Conservation (phyloP, 1,139 yeast species). For the Cylindricascospora bacillispora region DNA sequence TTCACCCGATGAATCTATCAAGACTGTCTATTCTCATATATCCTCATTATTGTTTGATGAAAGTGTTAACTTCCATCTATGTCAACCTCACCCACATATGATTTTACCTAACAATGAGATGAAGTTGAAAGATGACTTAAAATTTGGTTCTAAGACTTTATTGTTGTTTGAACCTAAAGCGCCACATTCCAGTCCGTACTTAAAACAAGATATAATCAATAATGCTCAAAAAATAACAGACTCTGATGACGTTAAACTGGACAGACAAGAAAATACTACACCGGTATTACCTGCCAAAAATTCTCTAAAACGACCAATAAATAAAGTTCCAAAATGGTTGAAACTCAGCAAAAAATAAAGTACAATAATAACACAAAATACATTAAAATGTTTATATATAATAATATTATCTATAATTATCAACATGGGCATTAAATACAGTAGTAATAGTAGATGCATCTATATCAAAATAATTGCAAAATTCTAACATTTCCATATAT, state of each 20-base stretch:
- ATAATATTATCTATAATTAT: too few species aligned
- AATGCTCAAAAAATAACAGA: slow-evolving; percentile 5
- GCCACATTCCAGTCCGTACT: slow-evolving; percentile 9
- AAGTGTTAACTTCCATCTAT: slow-evolving; percentile 29
- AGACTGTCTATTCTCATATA: slow-evolving; percentile 33
- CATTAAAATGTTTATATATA: too few species aligned
- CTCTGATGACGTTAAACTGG: background rate
- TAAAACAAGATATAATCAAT: slow-evolving; percentile 20
- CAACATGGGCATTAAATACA: too few species aligned
- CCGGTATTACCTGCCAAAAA: too few species aligned
- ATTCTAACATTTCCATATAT: too few species aligned
- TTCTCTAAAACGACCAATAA: slow-evolving; percentile 10
- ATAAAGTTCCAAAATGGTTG: slow-evolving; percentile 29
- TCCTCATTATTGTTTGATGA: slow-evolving; percentile 13
- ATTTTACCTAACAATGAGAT: slow-evolving; percentile 18
- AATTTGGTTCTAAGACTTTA: slow-evolving; percentile 26
- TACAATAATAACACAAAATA: too few species aligned
- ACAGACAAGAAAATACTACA: too few species aligned
- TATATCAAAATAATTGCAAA: too few species aligned
- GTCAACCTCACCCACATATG: slow-evolving; percentile 36
- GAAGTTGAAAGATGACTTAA: slow-evolving; percentile 14
- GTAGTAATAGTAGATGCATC: too few species aligned
- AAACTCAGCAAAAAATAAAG: slow-evolving; percentile 26
- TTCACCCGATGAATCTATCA: slow-evolving; percentile 27
- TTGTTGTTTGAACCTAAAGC: slow-evolving; percentile 20